A percentile compares a stretch with the other conserved stretches of the same genome.
These are phyloP conservation scores for rapeseed (Brassica napus) DNA, from an alignment of 345 rosid species.

Conservation along the genomic window Da-Ae NC_063443.1:14295501-14296000, in stretches of 20 bases:
- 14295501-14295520: too few relatives aligned
- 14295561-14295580: constrained; percentile 14
- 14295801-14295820: constrained; percentile 14
- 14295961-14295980: constrained; percentile 37
- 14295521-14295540: too few relatives aligned
- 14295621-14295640: not conserved
- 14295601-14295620: constrained; percentile 33
- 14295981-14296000: constrained; percentile 47
- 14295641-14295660: too few relatives aligned
- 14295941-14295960: constrained; percentile 52
- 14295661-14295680: not conserved
- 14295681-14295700: constrained; percentile 50
- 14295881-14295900: constrained; percentile 60
- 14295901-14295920: constrained; percentile 56
- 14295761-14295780: constrained; percentile 16
- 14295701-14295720: constrained; percentile 35
- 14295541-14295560: not conserved
- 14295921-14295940: constrained; percentile 53
- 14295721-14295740: constrained; percentile 35
- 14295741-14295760: constrained; percentile 30
- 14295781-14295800: constrained; percentile 6
- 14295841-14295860: constrained; percentile 55
- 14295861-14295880: constrained; percentile 46
- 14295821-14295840: not conserved
- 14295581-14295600: constrained; percentile 16